These are phyloP conservation scores for Rhizophagus sp. DNA, from an alignment of 192 early-diverging fungal species.

Conservation along the genomic window DNA sequence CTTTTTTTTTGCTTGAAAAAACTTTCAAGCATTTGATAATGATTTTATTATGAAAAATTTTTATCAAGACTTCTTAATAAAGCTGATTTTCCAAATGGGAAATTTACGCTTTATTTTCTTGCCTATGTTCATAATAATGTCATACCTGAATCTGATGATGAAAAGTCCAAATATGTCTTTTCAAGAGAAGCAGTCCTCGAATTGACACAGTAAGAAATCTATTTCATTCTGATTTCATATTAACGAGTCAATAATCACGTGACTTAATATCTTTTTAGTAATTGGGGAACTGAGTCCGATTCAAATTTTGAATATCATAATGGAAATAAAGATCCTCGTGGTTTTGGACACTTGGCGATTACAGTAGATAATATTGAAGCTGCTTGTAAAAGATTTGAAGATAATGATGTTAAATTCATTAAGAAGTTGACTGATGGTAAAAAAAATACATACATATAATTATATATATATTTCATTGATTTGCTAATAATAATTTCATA, in stretches of 20 bases:
- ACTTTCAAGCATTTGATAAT: too few relatives aligned
- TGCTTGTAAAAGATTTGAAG: conserved; percentile 74
- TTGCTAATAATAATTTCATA: too few relatives aligned
- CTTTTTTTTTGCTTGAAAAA: too few relatives aligned
- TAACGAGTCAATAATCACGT: background rate
- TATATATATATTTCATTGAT: too few relatives aligned
- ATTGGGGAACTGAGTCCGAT: conserved; percentile 80
- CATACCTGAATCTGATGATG: conserved; percentile 49
- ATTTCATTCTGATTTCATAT: background rate
- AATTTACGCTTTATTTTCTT: conserved; percentile 76
- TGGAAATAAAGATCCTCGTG: conserved; percentile 73
- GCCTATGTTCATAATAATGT: conserved; percentile 58
- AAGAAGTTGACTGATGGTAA: conserved; percentile 71
- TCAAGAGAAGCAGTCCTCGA: conserved; percentile 73
- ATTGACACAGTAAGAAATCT: conserved; percentile 69
- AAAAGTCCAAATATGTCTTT: conserved; percentile 54
- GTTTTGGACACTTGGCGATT: conserved; percentile 84
- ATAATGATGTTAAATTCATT: conserved; percentile 69
- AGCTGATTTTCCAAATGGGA: conserved; percentile 38
- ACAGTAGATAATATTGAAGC: conserved; percentile 77
- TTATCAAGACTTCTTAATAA: conserved; percentile 35
- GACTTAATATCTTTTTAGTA: conserved; percentile 41
- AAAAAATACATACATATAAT: too few relatives aligned
- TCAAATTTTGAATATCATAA: conserved; percentile 61
- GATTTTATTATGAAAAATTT: too few relatives aligned